Evolutionary conservation across 2,329 filamentous ascomycete genomes (phyloP), one percentile per base, ranked within the genome.

Genomic region (Alternaria longipes): DNA sequence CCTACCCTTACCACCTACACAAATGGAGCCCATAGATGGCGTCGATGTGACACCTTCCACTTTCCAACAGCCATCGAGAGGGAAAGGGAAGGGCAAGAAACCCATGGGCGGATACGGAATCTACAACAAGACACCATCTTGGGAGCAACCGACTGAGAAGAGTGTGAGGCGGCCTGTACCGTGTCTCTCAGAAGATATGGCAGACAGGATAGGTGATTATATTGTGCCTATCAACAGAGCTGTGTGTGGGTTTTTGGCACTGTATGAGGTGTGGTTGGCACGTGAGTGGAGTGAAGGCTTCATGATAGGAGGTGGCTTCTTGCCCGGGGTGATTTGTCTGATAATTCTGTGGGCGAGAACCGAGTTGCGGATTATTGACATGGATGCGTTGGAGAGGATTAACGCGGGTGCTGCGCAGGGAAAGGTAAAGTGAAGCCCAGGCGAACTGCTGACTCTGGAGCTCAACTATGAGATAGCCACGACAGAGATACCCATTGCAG

Each of bases 291-390:
- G 65, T 8, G 68, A 75, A 22, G 76, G 76, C 0, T 64, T 78
- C 44, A 68, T 59, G 67, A 59, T 78, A 14, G 74, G 75, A 9
- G 73, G 75, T 59, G 81, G 71, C 78, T 70, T 81, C 64, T 40
- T 83, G 44, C 81, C 81, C 3, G 78, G 71, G 7, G 62, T 89
- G 2, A 84, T 93, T 1, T 89, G 91, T 69, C 82, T 67, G 0
- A 81, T 91, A 20, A 83, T 89, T 6, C 69, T 92, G 58, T 77
- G 85, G 47, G 87, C 87, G 30, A 89, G 92, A 78, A 79, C 86
- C 53, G 83, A 90, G 71, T 89, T 93, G 85, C 84, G 85, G 4
- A 84, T 87, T 49, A 85, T 93, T 8, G 89, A 93, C 78, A 86
- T 91, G 5, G 88, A 82, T 63, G 90, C 91, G 71, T 78, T 94